A percentile compares a stretch with the other conserved stretches of the same genome.
Conservation (phyloP, 108 stramenopile species). For the Schizochytrium sp. region DNA sequence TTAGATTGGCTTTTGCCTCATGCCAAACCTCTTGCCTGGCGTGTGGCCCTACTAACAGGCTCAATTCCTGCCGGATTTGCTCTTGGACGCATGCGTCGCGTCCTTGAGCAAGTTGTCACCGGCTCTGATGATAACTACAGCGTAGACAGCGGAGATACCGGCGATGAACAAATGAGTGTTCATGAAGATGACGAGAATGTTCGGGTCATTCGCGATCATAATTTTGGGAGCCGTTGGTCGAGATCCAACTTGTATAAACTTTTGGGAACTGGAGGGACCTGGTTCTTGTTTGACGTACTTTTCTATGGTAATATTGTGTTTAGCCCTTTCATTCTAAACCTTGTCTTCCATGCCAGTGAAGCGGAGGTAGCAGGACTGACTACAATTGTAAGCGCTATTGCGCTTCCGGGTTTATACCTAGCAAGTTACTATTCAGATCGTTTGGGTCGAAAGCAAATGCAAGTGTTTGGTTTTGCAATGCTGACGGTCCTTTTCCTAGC, state of each 20-base stretch:
- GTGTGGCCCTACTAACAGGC: constrained; percentile 42
- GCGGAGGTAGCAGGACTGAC: constrained; percentile 63
- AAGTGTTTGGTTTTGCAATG: constrained; percentile 67
- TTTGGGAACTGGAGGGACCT: constrained; percentile 73
- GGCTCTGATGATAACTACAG: neutral
- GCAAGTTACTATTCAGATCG: constrained; percentile 64
- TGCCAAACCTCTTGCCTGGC: constrained; percentile 37
- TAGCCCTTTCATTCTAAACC: neutral
- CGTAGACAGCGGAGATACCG: neutral
- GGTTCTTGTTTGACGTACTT: constrained; percentile 76
- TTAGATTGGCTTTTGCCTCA: constrained; percentile 6
- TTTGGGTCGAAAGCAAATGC: constrained; percentile 67
- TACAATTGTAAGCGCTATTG: constrained; percentile 65
- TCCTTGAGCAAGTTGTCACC: constrained; percentile 13
- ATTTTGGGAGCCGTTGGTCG: neutral
- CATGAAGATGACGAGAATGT: neutral
- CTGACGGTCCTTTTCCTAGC: neutral
- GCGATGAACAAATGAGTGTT: neutral
- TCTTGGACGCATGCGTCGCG: constrained; percentile 2
- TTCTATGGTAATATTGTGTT: constrained; percentile 70
- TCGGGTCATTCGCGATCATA: neutral
- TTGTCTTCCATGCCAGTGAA: neutral
- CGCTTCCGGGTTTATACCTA: constrained; percentile 70
- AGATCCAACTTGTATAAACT: constrained; percentile 13
- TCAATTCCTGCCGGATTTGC: constrained; percentile 37